phyloP scores from a whole-genome alignment of 129 eudicot genomes.

The Flaveria trinervia region DNA sequence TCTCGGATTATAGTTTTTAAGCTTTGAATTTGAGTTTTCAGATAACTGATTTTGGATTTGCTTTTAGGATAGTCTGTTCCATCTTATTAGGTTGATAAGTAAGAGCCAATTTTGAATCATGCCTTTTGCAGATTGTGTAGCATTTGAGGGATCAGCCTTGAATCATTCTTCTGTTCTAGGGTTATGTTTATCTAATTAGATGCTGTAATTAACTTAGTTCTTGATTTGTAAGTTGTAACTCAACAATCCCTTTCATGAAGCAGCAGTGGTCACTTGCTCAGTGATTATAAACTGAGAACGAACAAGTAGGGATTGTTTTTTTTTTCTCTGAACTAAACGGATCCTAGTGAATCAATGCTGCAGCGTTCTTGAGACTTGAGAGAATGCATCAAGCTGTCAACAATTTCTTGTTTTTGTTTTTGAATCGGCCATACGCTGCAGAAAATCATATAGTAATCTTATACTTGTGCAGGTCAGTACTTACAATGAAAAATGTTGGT shows the following conservation, averaged over 20 bases:
- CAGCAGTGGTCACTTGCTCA: background rate
- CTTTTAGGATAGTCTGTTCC: background rate
- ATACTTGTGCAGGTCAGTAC: conserved; percentile 42
- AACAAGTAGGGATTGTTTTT: conserved; percentile 21
- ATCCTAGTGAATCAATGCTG: conserved; percentile 12
- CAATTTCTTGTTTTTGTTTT: no score
- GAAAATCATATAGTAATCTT: background rate
- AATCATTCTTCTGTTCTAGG: background rate
- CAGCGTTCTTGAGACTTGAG: no score
- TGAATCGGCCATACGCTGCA: no score
- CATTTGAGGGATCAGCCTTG: background rate
- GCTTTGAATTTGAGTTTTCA: background rate
- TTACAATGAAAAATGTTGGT: conserved; percentile 52
- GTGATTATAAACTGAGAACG: background rate
- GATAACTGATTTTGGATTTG: background rate
- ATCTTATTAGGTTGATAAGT: no score
- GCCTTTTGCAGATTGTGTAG: no score
- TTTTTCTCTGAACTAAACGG: background rate
- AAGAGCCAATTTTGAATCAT: no score
- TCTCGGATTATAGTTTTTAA: background rate
- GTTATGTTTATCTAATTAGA: background rate
- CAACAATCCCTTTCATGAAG: no score
- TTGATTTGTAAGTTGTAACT: background rate
- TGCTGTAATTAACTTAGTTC: background rate
- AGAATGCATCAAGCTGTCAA: background rate